phyloP scores from a whole-genome alignment of 1,139 yeast genomes.

The Suzukiozyma palmioleophila region DNA sequence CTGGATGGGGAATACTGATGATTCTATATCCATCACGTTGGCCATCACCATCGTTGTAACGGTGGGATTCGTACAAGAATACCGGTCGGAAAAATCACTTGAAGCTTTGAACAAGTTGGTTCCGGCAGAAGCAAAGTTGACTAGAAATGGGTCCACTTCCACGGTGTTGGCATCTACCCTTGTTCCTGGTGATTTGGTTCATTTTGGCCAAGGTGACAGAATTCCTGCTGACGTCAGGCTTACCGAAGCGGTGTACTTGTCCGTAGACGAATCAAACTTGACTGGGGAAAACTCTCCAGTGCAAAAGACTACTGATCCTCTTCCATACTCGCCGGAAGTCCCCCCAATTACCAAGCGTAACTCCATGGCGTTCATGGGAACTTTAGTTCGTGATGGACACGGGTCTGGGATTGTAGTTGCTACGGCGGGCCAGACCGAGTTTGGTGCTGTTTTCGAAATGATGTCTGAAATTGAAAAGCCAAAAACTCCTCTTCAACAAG shows the following conservation, averaged over 20 bases:
- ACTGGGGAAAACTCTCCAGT: slow-evolving; percentile 95
- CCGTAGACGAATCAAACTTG: slow-evolving; percentile 85
- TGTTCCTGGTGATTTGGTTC: slow-evolving; percentile 93
- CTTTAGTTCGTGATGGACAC: slow-evolving; percentile 89
- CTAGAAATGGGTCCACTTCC: slow-evolving; percentile 71
- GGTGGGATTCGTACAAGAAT: slow-evolving; percentile 95
- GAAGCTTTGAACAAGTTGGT: slow-evolving; percentile 89
- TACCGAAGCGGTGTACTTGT: slow-evolving; percentile 68
- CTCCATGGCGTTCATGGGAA: slow-evolving; percentile 91
- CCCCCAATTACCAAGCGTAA: slow-evolving; percentile 60
- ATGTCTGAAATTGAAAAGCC: slow-evolving; percentile 93
- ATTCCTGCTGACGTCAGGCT: slow-evolving; percentile 92
- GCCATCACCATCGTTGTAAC: slow-evolving; percentile 89
- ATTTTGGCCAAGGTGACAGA: slow-evolving; percentile 85
- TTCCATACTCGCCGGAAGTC: slow-evolving; percentile 16
- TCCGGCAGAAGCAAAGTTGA: slow-evolving; percentile 88
- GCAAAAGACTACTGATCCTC: slow-evolving; percentile 45
- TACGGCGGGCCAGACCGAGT: slow-evolving; percentile 82
- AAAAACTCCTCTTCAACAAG: slow-evolving; percentile 87
- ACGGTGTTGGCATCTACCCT: slow-evolving; percentile 79
- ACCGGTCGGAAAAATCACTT: slow-evolving; percentile 86
- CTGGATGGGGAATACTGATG: slow-evolving; percentile 89
- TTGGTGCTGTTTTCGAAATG: slow-evolving; percentile 88
- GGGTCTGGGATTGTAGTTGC: slow-evolving; percentile 93
- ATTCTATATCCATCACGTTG: slow-evolving; percentile 81